phyloP scores from a whole-genome alignment of 225 moss, liverwort and hornwort species.

The Bryum argenteum region DNA sequence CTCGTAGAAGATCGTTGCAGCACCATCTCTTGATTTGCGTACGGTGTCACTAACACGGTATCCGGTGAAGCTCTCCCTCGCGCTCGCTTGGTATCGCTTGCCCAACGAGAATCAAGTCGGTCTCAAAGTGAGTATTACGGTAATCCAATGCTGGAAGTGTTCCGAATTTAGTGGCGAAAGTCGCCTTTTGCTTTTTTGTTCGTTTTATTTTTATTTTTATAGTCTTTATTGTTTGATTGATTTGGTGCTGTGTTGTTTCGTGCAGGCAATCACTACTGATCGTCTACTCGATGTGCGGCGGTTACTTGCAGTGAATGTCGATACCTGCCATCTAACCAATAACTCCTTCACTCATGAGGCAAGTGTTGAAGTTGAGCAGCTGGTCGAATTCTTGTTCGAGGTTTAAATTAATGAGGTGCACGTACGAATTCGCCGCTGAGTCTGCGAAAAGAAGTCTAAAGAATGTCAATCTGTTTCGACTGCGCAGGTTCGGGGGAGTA shows the following conservation, averaged over 20 bases:
- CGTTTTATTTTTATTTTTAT: no score
- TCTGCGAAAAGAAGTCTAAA: not conserved
- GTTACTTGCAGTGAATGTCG: conserved; percentile 64
- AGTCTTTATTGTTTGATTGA: no score
- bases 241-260: not conserved
- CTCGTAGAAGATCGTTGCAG: not conserved
- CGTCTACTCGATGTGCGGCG: conserved; percentile 67
- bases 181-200: no score
- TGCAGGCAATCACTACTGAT: conserved; percentile 74
- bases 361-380: conserved; percentile 29
- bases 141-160: not conserved
- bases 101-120: conserved; percentile 62
- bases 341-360: conserved; percentile 66
- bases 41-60: no score
- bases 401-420: not conserved
- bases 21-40: not conserved
- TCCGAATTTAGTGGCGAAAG: not conserved
- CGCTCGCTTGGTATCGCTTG: no score
- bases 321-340: conserved; percentile 69
- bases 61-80: no score
- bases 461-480: conserved; percentile 2
- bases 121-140: conserved; percentile 48
- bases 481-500: conserved; percentile 61
- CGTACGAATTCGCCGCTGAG: not conserved
- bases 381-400: conserved; percentile 14